phyloP scores from a whole-genome alignment of 2,329 filamentous ascomycete genomes.

The Epicoccum nigrum region DNA sequence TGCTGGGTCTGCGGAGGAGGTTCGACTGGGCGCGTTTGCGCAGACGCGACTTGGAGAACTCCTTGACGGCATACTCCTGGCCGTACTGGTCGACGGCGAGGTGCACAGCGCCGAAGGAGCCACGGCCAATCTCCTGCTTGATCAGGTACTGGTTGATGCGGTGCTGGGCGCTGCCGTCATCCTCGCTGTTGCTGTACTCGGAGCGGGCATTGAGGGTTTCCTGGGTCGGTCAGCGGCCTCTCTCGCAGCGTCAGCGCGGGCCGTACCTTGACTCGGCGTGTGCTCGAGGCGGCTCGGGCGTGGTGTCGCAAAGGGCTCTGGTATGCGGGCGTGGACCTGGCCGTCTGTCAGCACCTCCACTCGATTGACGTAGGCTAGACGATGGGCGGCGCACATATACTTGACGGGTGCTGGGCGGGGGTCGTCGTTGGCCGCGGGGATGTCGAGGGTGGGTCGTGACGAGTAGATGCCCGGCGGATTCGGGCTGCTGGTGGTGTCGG shows the following conservation, averaged over 20 bases:
- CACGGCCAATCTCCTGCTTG: slow-evolving; percentile 92
- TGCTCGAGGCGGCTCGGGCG: slow-evolving; percentile 64
- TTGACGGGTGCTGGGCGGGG: slow-evolving; percentile 54
- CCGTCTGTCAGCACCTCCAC: slow-evolving; percentile 30
- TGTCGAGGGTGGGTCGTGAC: slow-evolving; percentile 56
- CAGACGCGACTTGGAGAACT: slow-evolving; percentile 92
- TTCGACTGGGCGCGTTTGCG: slow-evolving; percentile 90
- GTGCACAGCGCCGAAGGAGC: slow-evolving; percentile 94
- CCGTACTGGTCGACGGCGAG: slow-evolving; percentile 89
- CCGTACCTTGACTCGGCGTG: slow-evolving; percentile 66
- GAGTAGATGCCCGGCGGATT: slow-evolving; percentile 42
- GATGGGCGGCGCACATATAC: slow-evolving; percentile 55
- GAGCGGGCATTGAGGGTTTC: slow-evolving; percentile 92
- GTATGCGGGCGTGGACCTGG: slow-evolving; percentile 63
- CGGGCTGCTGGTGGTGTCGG: background rate
- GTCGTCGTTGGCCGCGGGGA: slow-evolving; percentile 48
- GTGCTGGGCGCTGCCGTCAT: slow-evolving; percentile 80
- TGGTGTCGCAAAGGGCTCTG: slow-evolving; percentile 71
- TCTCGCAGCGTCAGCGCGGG: no score
- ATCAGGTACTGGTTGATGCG: slow-evolving; percentile 95
- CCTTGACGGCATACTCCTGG: slow-evolving; percentile 93
- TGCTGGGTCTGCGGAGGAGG: slow-evolving; percentile 70
- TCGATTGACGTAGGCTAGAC: background rate
- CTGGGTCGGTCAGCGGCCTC: slow-evolving; percentile 50
- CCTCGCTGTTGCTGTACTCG: slow-evolving; percentile 82